Evolutionary conservation across 108 stramenopile species (phyloP).

Genomic region (Bacterosira constricta): DNA sequence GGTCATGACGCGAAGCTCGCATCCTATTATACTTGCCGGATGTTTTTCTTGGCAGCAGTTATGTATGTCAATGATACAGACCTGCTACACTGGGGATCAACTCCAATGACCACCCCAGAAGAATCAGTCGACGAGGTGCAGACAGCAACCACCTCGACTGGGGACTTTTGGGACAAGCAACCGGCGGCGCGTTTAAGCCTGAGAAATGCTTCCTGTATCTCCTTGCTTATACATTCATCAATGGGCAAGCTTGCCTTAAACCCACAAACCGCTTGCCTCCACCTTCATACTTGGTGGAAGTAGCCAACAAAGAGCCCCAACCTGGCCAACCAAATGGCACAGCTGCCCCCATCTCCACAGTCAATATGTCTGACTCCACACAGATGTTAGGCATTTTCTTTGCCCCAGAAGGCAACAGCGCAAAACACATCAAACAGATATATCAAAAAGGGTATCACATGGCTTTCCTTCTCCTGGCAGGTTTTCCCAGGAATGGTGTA

Average conservation of each 20-base stretch:
- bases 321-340: neutral
- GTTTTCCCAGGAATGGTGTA: neutral
- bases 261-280: no score
- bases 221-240: neutral
- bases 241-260: neutral
- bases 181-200: slow-evolving; percentile 1
- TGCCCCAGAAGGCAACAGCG: neutral
- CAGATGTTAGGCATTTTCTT: neutral
- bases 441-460: neutral
- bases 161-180: neutral
- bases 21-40: neutral
- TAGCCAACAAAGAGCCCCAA: neutral
- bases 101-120: neutral
- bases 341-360: neutral
- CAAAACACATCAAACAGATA: neutral
- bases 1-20: slow-evolving; percentile 1
- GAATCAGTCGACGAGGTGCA: neutral
- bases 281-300: neutral
- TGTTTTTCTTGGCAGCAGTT: neutral
- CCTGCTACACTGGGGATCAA: neutral
- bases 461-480: neutral
- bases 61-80: slow-evolving; percentile 24
- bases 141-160: neutral
- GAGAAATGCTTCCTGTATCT: slow-evolving; percentile 20
- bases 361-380: neutral